phyloP scores from a whole-genome alignment of 164 flowering plant species.

The Sedum album region DNA sequence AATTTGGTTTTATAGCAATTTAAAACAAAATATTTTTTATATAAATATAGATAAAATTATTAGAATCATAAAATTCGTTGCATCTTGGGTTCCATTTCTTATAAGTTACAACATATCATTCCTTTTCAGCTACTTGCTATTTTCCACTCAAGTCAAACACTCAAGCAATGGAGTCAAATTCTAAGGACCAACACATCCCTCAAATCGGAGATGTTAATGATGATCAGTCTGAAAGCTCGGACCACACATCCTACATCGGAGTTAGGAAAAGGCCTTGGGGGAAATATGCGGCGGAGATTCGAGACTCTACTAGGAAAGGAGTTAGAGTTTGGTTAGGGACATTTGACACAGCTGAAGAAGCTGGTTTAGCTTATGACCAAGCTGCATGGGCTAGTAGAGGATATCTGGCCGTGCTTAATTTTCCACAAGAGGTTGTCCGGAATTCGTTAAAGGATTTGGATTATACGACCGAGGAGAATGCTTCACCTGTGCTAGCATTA shows the following conservation, averaged over 20 bases:
- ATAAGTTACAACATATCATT: too few species aligned
- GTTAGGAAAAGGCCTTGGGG: constrained; percentile 57
- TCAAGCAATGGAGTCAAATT: not conserved
- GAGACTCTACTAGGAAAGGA: constrained; percentile 65
- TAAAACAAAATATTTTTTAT: too few species aligned
- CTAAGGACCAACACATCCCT: not conserved
- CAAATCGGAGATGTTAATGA: not conserved
- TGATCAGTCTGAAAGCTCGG: not conserved
- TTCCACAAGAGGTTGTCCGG: constrained; percentile 37
- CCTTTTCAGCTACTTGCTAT: too few species aligned
- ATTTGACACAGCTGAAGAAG: constrained; percentile 66
- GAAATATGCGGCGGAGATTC: constrained; percentile 61
- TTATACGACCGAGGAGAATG: constrained; percentile 22
- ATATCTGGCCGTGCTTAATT: constrained; percentile 43
- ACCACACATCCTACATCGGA: constrained; percentile 20
- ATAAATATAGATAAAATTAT: too few species aligned
- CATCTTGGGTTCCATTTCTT: too few species aligned
- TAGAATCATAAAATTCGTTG: too few species aligned
- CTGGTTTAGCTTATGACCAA: constrained; percentile 69
- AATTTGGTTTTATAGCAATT: too few species aligned
- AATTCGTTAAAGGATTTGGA: constrained; percentile 40
- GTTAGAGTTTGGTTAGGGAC: constrained; percentile 71
- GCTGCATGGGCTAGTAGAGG: constrained; percentile 57
- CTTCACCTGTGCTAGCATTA: constrained; percentile 52
- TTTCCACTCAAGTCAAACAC: too few species aligned